Evolutionary conservation across 345 rosid genomes (phyloP), one percentile per base, ranked within the genome.

Genomic region (Brassica rapa): DNA sequence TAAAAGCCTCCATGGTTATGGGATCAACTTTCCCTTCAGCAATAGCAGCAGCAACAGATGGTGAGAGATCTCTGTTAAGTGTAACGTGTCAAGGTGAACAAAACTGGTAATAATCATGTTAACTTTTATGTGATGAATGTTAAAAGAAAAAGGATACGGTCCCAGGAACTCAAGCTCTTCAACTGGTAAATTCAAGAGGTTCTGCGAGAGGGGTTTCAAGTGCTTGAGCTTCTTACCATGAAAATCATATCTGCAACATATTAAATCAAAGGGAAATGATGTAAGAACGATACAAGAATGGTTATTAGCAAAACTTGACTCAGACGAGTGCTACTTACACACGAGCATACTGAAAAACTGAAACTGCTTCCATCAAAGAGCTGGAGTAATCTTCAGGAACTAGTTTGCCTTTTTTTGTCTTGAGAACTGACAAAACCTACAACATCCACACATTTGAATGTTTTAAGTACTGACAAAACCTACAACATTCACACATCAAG

Each of bases 131-230:
- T n/a, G n/a, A n/a, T n/a, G n/a, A n/a, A n/a, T n/a, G n/a, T n/a
- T n/a, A n/a, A n/a, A n/a, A n/a, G n/a, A n/a, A 9, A 43, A 73
- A 88, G 93, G 97, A 94, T 94, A 92, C 97, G 93, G 97, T 77
- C 98, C 97, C 16, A 92, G 87, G 76, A 92, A 92, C 80, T 94
- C 90, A 15, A 92, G 90, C 57, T 89, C 82, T 82, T 77, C 91
- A 67, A 70, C 83, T 16, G 86, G 64, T 68, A 80, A 74, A 49
- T 81, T 74, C 71, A 86, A 66, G 73, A 89, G 89, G 72, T 83
- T 76, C 72, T 80, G 75, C 3, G 93, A 75, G 81, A 90, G 87
- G 21, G 97, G 91, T 74, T 84, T 92, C 81, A 92, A 35, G 85
- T 88, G 85, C 75, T 74, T 86, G 39, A 90, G 85, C 74, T 77